phyloP scores from a whole-genome alignment of 495 filamentous ascomycete genomes.

The Aspergillus cavernicola region DNA sequence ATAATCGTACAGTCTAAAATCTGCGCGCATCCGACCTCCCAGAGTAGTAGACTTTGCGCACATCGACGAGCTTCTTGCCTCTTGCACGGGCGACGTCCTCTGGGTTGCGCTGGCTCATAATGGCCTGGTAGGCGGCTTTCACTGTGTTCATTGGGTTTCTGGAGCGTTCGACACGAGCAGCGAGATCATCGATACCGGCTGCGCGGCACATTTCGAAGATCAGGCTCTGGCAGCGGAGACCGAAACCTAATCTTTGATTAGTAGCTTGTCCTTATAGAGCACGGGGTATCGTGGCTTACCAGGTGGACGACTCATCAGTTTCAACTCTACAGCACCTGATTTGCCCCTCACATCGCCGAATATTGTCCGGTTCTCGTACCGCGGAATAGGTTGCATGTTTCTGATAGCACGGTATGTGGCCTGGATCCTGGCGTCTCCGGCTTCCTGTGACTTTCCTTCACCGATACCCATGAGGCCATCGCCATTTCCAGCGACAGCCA shows the following conservation, averaged over 20 bases:
- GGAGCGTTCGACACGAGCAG: constrained; percentile 70
- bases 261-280: constrained; percentile 10
- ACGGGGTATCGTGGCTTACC: constrained; percentile 53
- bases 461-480: constrained; percentile 85
- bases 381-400: constrained; percentile 79
- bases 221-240: constrained; percentile 80
- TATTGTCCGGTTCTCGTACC: constrained; percentile 90
- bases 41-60: constrained; percentile 95
- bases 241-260: constrained; percentile 62
- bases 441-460: constrained; percentile 79
- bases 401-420: constrained; percentile 72
- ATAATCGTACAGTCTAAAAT: constrained; percentile 25
- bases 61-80: constrained; percentile 93
- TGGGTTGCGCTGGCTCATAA: constrained; percentile 77
- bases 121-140: constrained; percentile 80
- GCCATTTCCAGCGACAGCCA: constrained; percentile 78
- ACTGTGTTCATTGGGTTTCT: constrained; percentile 95
- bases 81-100: constrained; percentile 82
- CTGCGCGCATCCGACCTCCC: constrained; percentile 45
- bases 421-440: constrained; percentile 56
- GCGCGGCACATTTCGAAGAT: constrained; percentile 89
- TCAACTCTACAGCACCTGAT: constrained; percentile 75
- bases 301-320: constrained; percentile 77
- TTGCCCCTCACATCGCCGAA: constrained; percentile 82
- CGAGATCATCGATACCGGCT: constrained; percentile 79